Base-by-base conservation (phyloP, 208 protist genomes). In the Endotrypanum monterogeii region DNA sequence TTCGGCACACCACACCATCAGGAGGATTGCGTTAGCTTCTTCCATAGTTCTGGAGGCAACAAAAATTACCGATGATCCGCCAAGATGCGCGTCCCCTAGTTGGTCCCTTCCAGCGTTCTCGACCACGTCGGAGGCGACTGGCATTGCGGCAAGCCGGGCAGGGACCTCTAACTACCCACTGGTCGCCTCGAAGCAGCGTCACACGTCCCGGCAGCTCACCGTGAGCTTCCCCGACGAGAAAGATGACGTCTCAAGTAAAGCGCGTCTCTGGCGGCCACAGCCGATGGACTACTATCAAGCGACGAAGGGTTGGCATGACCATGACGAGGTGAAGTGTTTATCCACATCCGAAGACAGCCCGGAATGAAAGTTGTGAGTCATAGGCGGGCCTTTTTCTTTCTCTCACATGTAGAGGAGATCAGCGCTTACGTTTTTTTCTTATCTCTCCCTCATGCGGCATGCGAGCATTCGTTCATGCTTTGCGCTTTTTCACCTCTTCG, bases 1-100 rank as follows among this genome's bases (percentile, higher is more conserved):
- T 8, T 48, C 74, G 1, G 78, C 76, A 0, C 84, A 92, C 67
- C 83, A 83, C 54, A 93, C 87, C 5, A 85, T 93, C 55, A 78
- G 82, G 63, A 83, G 83, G 44, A 89, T 95, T 54, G 91, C 91
- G 1, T 68, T 89, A 30, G 87, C 87, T 20, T 92, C 91, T 39
- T 82, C 77, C 28, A 79, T 88, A n/a, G 79, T 89, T 7, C 73
- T 93, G 20, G 65, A 85, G 62, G 72, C 58, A 32, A 82, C 81
- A 4, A 57, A 72, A 46, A 57, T 3, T 20, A 56, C 62, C 4
- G 70, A 71, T 57, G n/a, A 39, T 35, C 52, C 70, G 32, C 70
- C 44, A 9, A 35, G 48, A 25, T 67, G 65, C 32, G 30, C 70
- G 11, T 55, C 23, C 25, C 25, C 41, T 2, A 0, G 28, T 14